phyloP scores from a whole-genome alignment of 192 early-diverging fungal species.

The Mycoemilia scoparia region DNA sequence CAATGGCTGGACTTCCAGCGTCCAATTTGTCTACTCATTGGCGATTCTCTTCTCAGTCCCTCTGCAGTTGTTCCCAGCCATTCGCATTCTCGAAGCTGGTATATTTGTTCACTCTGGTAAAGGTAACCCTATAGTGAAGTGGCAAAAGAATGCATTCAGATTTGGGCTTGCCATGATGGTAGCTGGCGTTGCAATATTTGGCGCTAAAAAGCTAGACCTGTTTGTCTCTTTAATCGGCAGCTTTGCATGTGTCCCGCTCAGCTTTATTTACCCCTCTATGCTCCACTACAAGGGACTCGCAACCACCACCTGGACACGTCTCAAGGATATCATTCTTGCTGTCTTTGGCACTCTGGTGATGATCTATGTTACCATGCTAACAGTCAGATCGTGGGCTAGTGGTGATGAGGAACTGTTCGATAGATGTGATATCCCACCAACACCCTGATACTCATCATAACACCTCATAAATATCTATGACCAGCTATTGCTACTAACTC shows the following conservation, averaged over 20 bases:
- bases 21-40: slow-evolving; percentile 75
- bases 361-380: slow-evolving; percentile 77
- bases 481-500: no score
- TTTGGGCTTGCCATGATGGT: slow-evolving; percentile 40
- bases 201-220: slow-evolving; percentile 62
- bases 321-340: slow-evolving; percentile 41
- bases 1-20: slow-evolving; percentile 40
- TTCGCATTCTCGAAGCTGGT: slow-evolving; percentile 79
- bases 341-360: slow-evolving; percentile 57
- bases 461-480: no score
- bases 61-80: slow-evolving; percentile 79
- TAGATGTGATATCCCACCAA: no score
- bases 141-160: slow-evolving; percentile 74
- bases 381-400: no score
- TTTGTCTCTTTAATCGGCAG: slow-evolving; percentile 72
- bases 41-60: slow-evolving; percentile 94
- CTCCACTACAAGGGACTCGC: slow-evolving; percentile 65
- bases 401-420: no score
- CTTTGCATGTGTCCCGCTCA: slow-evolving; percentile 56
- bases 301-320: slow-evolving; percentile 17
- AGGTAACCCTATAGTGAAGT: slow-evolving; percentile 53
- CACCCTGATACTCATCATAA: no score
- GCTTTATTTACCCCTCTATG: slow-evolving; percentile 76
- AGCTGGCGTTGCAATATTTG: slow-evolving; percentile 59
- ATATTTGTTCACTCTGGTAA: slow-evolving; percentile 74